These are phyloP conservation scores for Tylopilus sp. DNA, from an alignment of 768 basidiomycete genomes.

Conservation along the genomic window DNA sequence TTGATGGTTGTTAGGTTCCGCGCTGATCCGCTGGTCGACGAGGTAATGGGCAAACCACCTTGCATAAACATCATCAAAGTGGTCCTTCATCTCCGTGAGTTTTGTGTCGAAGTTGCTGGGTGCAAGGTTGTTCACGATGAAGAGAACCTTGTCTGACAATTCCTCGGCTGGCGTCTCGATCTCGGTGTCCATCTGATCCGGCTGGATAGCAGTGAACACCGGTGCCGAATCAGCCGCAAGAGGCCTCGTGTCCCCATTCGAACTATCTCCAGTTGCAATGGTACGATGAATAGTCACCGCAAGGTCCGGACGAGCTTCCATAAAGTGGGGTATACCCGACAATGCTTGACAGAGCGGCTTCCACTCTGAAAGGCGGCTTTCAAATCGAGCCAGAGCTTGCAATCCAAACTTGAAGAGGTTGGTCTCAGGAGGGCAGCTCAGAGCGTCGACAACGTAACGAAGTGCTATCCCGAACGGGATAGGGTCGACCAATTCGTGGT, in stretches of 20 bases:
- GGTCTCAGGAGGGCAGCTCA: slow-evolving; percentile 85
- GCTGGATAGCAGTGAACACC: slow-evolving; percentile 75
- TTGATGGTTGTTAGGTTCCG: slow-evolving; percentile 95
- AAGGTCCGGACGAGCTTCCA: slow-evolving; percentile 82
- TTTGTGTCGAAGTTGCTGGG: slow-evolving; percentile 91
- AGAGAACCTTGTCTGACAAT: slow-evolving; percentile 88
- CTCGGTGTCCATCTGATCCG: slow-evolving; percentile 61
- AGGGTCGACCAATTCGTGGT: slow-evolving; percentile 88
- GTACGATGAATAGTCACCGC: slow-evolving; percentile 67
- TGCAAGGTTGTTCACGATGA: slow-evolving; percentile 97
- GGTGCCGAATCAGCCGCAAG: slow-evolving; percentile 43
- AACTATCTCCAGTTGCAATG: slow-evolving; percentile 49
- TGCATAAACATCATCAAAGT: slow-evolving; percentile 80
- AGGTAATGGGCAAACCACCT: slow-evolving; percentile 98
- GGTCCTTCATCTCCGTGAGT: slow-evolving; percentile 76
- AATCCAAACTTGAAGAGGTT: slow-evolving; percentile 95
- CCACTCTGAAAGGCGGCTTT: slow-evolving; percentile 86
- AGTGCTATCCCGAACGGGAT: slow-evolving; percentile 95
- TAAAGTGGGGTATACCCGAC: slow-evolving; percentile 80
- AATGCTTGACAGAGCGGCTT: slow-evolving; percentile 88
- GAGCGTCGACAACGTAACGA: slow-evolving; percentile 92
- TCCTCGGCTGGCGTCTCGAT: slow-evolving; percentile 77
- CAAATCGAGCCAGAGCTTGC: slow-evolving; percentile 86
- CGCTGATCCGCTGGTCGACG: slow-evolving; percentile 92
- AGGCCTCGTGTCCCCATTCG: slow-evolving; percentile 38